Conservation (phyloP, 2,329 filamentous ascomycete genomes). For the Falciphora oryzae region DNA sequence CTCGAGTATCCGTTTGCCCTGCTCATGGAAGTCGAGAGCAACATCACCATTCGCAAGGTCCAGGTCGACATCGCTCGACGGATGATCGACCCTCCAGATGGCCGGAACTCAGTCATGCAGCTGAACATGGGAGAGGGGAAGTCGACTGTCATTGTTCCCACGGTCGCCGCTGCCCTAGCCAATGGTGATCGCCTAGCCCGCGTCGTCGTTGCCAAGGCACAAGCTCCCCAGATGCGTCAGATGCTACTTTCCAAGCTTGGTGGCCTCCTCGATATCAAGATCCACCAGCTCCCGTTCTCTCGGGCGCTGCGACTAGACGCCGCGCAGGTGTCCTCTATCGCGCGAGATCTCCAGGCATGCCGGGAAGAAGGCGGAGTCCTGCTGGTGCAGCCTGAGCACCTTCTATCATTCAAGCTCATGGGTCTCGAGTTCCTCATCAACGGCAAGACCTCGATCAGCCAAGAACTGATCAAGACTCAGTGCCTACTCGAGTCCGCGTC, state of each 20-base stretch:
- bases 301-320: conserved; percentile 34
- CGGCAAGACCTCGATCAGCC: background rate
- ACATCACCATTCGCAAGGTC: conserved; percentile 52
- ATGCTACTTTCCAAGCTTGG: conserved; percentile 49
- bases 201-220: conserved; percentile 55
- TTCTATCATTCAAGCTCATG: conserved; percentile 59
- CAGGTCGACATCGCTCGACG: conserved; percentile 51
- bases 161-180: conserved; percentile 49
- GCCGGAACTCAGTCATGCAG: conserved; percentile 52
- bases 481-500: conserved; percentile 26
- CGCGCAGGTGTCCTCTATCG: conserved; percentile 31
- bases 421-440: conserved; percentile 41
- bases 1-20: conserved; percentile 51
- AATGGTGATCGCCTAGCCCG: conserved; percentile 45
- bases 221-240: conserved; percentile 55
- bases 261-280: conserved; percentile 45
- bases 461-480: background rate
- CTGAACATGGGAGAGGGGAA: conserved; percentile 71
- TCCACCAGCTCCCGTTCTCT: conserved; percentile 56
- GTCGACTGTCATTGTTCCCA: conserved; percentile 62
- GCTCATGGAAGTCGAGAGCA: conserved; percentile 58
- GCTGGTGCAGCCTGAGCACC: conserved; percentile 57
- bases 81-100: conserved; percentile 40
- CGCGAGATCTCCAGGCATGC: conserved; percentile 37
- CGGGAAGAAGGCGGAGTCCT: conserved; percentile 46